Conservation (phyloP, 2,329 filamentous ascomycete species). For the Tolypocladium endophyticum region DNA sequence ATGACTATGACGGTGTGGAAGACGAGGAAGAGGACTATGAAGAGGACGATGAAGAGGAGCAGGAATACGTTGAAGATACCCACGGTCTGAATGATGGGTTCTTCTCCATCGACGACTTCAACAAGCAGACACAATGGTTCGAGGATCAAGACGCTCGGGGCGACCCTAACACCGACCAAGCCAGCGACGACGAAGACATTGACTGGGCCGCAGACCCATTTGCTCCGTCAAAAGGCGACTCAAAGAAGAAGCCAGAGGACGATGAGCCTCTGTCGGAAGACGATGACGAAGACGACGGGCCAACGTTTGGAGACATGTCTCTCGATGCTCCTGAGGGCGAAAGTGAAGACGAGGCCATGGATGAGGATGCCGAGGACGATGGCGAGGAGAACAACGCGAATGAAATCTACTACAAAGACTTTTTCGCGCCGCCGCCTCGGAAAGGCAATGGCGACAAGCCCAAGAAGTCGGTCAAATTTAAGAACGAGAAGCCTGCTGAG, state of each 20-base stretch:
- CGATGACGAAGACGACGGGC: slow-evolving; percentile 60
- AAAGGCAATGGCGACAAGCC: slow-evolving; percentile 48
- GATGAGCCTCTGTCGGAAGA: slow-evolving; percentile 26
- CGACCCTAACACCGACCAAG: slow-evolving; percentile 62
- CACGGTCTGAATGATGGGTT: slow-evolving; percentile 93
- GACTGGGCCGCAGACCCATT: slow-evolving; percentile 80
- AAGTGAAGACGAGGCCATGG: slow-evolving; percentile 51
- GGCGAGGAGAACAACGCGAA: slow-evolving; percentile 66
- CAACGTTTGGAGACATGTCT: slow-evolving; percentile 74
- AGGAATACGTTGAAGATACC: slow-evolving; percentile 47
- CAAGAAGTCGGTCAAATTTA: slow-evolving; percentile 27
- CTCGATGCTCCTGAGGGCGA: slow-evolving; percentile 63
- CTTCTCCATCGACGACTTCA: slow-evolving; percentile 96
- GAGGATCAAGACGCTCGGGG: slow-evolving; percentile 76
- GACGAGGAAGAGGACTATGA: slow-evolving; percentile 21
- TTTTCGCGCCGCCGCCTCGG: slow-evolving; percentile 77
- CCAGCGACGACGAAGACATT: slow-evolving; percentile 75
- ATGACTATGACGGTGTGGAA: slow-evolving; percentile 14
- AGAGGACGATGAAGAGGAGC: slow-evolving; percentile 28
- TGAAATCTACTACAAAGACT: slow-evolving; percentile 82
- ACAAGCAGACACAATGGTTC: slow-evolving; percentile 81
- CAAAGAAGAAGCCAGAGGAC: slow-evolving; percentile 22
- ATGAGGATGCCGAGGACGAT: slow-evolving; percentile 44
- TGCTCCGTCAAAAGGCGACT: slow-evolving; percentile 19
- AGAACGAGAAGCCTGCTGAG: slow-evolving; percentile 38